Evolutionary conservation across 371 early-diverging fungal genomes (phyloP), one percentile per base, ranked within the genome.

Genomic region (Choanephora cucurbitarum): DNA sequence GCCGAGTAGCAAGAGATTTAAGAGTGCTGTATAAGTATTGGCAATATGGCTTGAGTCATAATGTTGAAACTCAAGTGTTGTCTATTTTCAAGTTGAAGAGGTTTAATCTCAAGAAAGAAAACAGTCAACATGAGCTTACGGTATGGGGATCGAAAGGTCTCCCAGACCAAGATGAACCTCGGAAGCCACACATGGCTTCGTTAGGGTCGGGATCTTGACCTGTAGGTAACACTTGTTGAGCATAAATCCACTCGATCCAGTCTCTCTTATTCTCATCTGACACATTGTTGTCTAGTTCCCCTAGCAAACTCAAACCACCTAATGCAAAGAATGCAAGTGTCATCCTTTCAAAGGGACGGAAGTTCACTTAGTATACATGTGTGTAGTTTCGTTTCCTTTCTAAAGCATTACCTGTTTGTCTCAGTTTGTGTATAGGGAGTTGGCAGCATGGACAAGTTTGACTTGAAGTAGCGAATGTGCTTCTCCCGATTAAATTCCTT

Each of bases 241-340:
- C 89, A 77, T 98, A 98, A 34, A 97, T 88, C 98, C 98, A 98
- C 21, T 96, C 94, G 39, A 96, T 86, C 86, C 91, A 91, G n/a
- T 73, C 83, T 5, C 64, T 44, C 50, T 81, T 82, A 58, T 88
- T 70, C 49, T 80, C 73, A 11, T 68, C 72, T 0, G 79, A 52
- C 11, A 91, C 50, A 7, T 49, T 57, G 2, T 64, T 64, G 5
- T 91, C 90, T 8, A 93, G 66, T 21, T 68, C 80, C 5, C 86
- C 86, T 21, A 96, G 74, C 10, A 95, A 72, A 33, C 93, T 92
- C 47, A 98, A 73, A 1, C 89, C 91, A 11, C 81, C 79, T 10
- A 98, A 65, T 46, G 86, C 81, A 68, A 96, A 94, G 70, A 85
- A 93, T 21, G 80, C 89, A 19, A 96, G 64, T 4, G 94, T 93